These are phyloP conservation scores for Camellia oleifera DNA, from an alignment of 179 eudicot species.

Conservation along the genomic window DNA sequence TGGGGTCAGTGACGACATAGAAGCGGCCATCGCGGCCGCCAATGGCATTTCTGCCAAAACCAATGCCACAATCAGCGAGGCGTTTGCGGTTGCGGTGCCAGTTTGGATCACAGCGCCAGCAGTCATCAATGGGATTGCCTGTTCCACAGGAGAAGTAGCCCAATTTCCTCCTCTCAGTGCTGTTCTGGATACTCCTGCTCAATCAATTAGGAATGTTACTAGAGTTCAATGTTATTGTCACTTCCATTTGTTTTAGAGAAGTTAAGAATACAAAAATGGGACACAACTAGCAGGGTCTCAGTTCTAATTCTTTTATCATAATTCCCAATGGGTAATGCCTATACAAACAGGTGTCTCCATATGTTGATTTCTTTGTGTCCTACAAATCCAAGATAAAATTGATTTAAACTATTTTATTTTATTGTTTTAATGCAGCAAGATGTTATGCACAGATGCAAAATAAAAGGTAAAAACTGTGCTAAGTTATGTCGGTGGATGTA, in stretches of 20 bases:
- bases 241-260: not conserved
- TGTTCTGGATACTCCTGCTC: constrained; percentile 15
- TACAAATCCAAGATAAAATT: not conserved
- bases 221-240: not conserved
- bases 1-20: constrained; percentile 63
- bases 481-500: constrained; percentile 1
- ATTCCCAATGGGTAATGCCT: too few species aligned
- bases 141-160: constrained; percentile 65
- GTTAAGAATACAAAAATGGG: too few species aligned
- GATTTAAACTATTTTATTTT: not conserved
- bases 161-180: constrained; percentile 55
- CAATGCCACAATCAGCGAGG: constrained; percentile 71
- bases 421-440: too few species aligned
- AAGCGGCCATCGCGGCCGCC: constrained; percentile 66
- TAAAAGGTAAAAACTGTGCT: not conserved
- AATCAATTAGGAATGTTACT: too few species aligned
- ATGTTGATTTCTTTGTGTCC: not conserved
- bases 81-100: constrained; percentile 69
- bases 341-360: not conserved
- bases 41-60: constrained; percentile 67
- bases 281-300: too few species aligned
- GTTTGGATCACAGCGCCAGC: constrained; percentile 74
- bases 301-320: too few species aligned
- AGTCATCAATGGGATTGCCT: constrained; percentile 82
- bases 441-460: not conserved